Conservation (phyloP, 2,329 filamentous ascomycete species). For the Ascochyta viciae-villosae region DNA sequence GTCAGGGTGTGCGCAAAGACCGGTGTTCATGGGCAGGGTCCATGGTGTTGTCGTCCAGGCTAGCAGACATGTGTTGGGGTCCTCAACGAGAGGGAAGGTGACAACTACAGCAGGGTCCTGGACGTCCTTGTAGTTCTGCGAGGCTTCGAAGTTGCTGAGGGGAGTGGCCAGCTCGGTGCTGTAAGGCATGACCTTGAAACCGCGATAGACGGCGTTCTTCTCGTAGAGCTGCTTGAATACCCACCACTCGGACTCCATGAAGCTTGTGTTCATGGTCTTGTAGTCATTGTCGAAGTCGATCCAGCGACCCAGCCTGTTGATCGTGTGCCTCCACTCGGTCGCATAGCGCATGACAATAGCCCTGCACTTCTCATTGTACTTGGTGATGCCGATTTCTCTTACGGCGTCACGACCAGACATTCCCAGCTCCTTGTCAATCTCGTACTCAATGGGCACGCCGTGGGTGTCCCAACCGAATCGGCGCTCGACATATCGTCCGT, state of each 20-base stretch:
- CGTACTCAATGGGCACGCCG: constrained; percentile 92
- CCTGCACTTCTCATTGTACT: constrained; percentile 90
- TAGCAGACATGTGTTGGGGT: constrained; percentile 76
- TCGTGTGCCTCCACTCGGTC: constrained; percentile 83
- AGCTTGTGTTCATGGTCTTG: constrained; percentile 94
- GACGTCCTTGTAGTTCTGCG: constrained; percentile 93
- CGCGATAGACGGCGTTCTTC: constrained; percentile 87
- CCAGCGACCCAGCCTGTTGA: constrained; percentile 90
- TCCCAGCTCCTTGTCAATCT: constrained; percentile 95
- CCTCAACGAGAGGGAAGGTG: constrained; percentile 81
- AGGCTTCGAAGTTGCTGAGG: constrained; percentile 90
- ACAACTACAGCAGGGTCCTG: constrained; percentile 91
- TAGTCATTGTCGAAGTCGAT: constrained; percentile 98
- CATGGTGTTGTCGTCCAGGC: constrained; percentile 92
- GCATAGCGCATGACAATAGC: constrained; percentile 94
- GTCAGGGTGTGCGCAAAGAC: constrained; percentile 77
- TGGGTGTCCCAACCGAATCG: constrained; percentile 97
- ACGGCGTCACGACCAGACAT: constrained; percentile 90
- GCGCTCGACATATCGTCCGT: constrained; percentile 88
- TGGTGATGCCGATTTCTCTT: constrained; percentile 81
- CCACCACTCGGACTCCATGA: constrained; percentile 98
- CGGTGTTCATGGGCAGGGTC: constrained; percentile 84
- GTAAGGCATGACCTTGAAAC: constrained; percentile 93
- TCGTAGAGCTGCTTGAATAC: constrained; percentile 93
- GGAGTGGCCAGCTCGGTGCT: constrained; percentile 89